These are phyloP conservation scores for Suillus lakei DNA, from an alignment of 768 basidiomycete genomes.

Conservation along the genomic window DNA sequence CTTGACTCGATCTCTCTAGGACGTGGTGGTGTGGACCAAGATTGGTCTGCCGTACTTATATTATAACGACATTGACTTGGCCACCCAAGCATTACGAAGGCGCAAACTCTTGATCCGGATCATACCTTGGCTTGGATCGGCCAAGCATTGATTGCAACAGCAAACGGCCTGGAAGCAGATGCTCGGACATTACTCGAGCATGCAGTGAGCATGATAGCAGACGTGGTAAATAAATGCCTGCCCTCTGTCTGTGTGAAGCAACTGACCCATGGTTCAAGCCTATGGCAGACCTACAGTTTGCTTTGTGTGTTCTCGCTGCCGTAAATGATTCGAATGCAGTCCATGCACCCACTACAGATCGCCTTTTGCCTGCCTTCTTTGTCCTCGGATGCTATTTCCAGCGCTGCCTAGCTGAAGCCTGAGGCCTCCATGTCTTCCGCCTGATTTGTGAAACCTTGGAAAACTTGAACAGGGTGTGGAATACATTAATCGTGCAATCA, in stretches of 20 bases:
- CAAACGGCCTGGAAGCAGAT: constrained; percentile 61
- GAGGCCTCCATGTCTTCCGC: constrained; percentile 81
- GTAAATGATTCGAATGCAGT: constrained; percentile 29
- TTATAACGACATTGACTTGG: constrained; percentile 78
- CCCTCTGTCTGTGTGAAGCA: not conserved
- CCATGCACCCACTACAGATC: constrained; percentile 39
- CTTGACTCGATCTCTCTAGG: constrained; percentile 45
- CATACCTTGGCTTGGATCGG: constrained; percentile 90
- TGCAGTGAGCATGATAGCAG: constrained; percentile 61
- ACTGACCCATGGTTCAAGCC: constrained; percentile 52
- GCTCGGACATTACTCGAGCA: constrained; percentile 75
- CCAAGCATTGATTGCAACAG: constrained; percentile 73
- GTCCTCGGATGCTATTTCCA: constrained; percentile 77
- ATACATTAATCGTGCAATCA: constrained; percentile 64
- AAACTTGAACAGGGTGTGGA: constrained; percentile 64
- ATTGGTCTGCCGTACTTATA: constrained; percentile 87
- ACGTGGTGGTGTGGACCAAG: constrained; percentile 80
- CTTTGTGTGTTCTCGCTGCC: constrained; percentile 58
- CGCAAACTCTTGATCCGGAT: constrained; percentile 93
- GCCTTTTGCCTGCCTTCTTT: constrained; percentile 79
- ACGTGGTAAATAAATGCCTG: constrained; percentile 53
- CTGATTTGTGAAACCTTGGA: constrained; percentile 85
- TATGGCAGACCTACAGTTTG: constrained; percentile 80
- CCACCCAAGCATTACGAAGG: constrained; percentile 81
- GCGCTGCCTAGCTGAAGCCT: constrained; percentile 67